Evolutionary conservation across 331 rosid genomes (phyloP).

Genomic region (Dryas integrifolia): DNA sequence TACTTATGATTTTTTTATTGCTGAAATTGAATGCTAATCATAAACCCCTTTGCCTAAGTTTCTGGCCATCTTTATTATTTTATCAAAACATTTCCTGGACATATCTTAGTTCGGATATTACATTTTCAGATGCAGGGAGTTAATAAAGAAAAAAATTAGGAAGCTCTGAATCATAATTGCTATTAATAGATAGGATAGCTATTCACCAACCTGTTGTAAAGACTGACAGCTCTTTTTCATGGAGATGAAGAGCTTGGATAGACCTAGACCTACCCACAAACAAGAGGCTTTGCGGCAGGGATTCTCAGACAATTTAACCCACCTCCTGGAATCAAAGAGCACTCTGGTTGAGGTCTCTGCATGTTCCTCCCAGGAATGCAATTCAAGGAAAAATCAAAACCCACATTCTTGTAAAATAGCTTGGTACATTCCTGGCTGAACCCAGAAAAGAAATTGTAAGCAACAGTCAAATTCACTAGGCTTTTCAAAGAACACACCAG

Average conservation of each 20-base stretch:
- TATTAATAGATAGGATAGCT: slow-evolving; percentile 33
- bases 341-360: slow-evolving; percentile 92
- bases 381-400: slow-evolving; percentile 77
- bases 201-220: slow-evolving; percentile 34
- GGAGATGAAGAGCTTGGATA: slow-evolving; percentile 37
- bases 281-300: slow-evolving; percentile 63
- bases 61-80: too few relatives aligned
- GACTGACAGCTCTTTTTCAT: slow-evolving; percentile 32
- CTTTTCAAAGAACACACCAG: slow-evolving; percentile 65
- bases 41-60: not conserved
- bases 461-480: slow-evolving; percentile 66
- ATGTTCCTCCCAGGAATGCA: slow-evolving; percentile 81
- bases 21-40: not conserved
- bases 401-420: slow-evolving; percentile 56
- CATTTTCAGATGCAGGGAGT: slow-evolving; percentile 19
- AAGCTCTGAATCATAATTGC: slow-evolving; percentile 37
- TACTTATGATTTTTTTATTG: not conserved
- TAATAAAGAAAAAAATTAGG: slow-evolving; percentile 35
- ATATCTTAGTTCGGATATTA: not conserved
- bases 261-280: slow-evolving; percentile 54
- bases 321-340: slow-evolving; percentile 74
- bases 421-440: slow-evolving; percentile 76
- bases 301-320: slow-evolving; percentile 70
- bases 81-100: not conserved
- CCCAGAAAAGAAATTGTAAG: slow-evolving; percentile 94